phyloP scores from a whole-genome alignment of 2,329 filamentous ascomycete species.

The Cladophialophora psammophila region DNA sequence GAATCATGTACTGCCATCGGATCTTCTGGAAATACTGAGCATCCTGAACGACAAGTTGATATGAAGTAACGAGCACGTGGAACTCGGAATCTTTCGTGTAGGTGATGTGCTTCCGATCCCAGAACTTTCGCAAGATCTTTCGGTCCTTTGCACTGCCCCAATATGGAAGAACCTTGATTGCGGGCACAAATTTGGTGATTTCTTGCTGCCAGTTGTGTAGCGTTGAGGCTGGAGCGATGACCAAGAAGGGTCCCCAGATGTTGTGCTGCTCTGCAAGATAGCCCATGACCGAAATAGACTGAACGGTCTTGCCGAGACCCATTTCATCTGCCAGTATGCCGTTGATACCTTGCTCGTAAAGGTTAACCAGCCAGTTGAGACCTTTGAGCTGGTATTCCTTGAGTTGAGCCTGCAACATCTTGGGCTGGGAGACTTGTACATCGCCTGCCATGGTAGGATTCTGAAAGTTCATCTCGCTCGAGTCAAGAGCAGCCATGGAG shows the following conservation, averaged over 20 bases:
- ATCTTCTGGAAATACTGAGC: constrained; percentile 99
- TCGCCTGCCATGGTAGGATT: constrained; percentile 95
- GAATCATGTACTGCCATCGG: constrained; percentile 99
- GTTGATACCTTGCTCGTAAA: constrained; percentile 99
- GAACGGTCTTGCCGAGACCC: constrained; percentile 98
- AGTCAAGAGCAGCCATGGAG: constrained; percentile 77
- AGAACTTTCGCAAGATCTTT: constrained; percentile 97
- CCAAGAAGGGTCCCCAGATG: constrained; percentile 96
- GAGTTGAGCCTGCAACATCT: constrained; percentile 88
- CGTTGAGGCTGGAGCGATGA: constrained; percentile 94
- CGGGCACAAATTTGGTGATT: constrained; percentile 91
- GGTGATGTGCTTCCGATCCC: constrained; percentile 96
- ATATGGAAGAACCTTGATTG: constrained; percentile 94
- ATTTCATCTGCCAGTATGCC: constrained; percentile 98
- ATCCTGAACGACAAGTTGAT: constrained; percentile 95
- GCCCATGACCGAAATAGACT: constrained; percentile 99
- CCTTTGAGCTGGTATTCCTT: constrained; percentile 99
- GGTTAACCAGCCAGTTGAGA: constrained; percentile 97
- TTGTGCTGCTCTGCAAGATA: constrained; percentile 97
- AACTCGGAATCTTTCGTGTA: constrained; percentile 94
- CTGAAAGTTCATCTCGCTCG: constrained; percentile 99
- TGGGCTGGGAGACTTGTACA: constrained; percentile 92
- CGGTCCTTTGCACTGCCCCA: constrained; percentile 95
- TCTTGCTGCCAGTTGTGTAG: constrained; percentile 99
- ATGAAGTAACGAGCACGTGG: constrained; percentile 95